Evolutionary conservation across 139 green algal genomes (phyloP).

Genomic region (Gonium pectorale): DNA sequence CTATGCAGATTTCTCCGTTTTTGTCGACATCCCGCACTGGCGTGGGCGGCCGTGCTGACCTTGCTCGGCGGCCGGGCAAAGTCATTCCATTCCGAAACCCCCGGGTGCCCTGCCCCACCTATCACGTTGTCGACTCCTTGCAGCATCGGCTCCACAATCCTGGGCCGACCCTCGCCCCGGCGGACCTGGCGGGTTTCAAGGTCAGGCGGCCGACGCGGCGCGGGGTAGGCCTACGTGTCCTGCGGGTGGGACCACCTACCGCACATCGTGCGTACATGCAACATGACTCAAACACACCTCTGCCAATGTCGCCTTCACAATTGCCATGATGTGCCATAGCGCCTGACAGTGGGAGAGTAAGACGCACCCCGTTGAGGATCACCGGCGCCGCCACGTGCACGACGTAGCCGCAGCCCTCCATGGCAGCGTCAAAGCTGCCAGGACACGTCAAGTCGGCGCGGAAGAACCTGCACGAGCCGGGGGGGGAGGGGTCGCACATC

Average conservation of each 20-base stretch:
- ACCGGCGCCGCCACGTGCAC: slow-evolving; percentile 54
- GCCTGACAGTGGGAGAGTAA: too few species aligned
- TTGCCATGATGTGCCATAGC: too few species aligned
- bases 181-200: background rate
- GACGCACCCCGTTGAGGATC: background rate
- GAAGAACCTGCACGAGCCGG: background rate
- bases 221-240: too few species aligned
- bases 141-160: slow-evolving; percentile 48
- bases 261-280: too few species aligned
- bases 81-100: too few species aligned
- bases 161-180: background rate
- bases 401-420: slow-evolving; percentile 48
- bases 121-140: slow-evolving; percentile 52
- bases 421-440: slow-evolving; percentile 30
- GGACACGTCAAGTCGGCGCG: slow-evolving; percentile 38
- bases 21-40: too few species aligned
- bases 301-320: too few species aligned
- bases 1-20: too few species aligned
- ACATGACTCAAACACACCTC: too few species aligned
- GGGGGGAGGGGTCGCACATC: background rate
- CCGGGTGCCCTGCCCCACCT: background rate
- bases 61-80: too few species aligned
- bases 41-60: too few species aligned
- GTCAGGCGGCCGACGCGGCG: background rate
- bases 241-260: too few species aligned